These are phyloP conservation scores for Lolium rigidum DNA, from an alignment of 176 grass and related monocot genomes.

Conservation along the genomic window DNA sequence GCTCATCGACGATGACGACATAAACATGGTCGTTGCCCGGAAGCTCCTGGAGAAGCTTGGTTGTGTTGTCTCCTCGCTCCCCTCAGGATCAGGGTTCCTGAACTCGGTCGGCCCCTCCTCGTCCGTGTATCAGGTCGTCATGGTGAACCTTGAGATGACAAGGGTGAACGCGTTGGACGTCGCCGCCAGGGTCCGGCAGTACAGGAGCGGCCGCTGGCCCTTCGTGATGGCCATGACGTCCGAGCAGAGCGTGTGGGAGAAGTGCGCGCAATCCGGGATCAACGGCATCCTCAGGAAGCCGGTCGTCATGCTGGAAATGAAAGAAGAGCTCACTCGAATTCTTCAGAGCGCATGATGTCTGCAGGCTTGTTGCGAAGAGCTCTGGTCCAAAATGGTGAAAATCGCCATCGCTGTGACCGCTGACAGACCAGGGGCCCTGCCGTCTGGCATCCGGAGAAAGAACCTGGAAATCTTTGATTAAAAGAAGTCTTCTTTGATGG, in stretches of 20 bases:
- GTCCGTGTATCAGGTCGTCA: slow-evolving; percentile 52
- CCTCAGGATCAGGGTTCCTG: slow-evolving; percentile 65
- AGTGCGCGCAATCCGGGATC: slow-evolving; percentile 57
- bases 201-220: slow-evolving; percentile 56
- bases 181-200: slow-evolving; percentile 56
- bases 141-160: slow-evolving; percentile 68
- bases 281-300: slow-evolving; percentile 56
- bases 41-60: slow-evolving; percentile 84
- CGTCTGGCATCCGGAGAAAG: background rate
- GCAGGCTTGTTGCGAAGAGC: background rate
- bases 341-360: slow-evolving; percentile 51
- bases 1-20: slow-evolving; percentile 70
- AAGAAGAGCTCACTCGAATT: slow-evolving; percentile 53
- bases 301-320: slow-evolving; percentile 44
- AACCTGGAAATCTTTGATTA: background rate
- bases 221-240: slow-evolving; percentile 68
- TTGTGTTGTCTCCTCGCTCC: slow-evolving; percentile 55
- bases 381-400: background rate
- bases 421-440: background rate
- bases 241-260: slow-evolving; percentile 65
- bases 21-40: slow-evolving; percentile 56
- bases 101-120: slow-evolving; percentile 43
- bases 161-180: slow-evolving; percentile 60
- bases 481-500: background rate
- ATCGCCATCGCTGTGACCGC: background rate